Evolutionary conservation across 208 protist species (phyloP), one percentile per base, ranked within the genome.

Genomic region (Acanthamoeba divionensis): DNA sequence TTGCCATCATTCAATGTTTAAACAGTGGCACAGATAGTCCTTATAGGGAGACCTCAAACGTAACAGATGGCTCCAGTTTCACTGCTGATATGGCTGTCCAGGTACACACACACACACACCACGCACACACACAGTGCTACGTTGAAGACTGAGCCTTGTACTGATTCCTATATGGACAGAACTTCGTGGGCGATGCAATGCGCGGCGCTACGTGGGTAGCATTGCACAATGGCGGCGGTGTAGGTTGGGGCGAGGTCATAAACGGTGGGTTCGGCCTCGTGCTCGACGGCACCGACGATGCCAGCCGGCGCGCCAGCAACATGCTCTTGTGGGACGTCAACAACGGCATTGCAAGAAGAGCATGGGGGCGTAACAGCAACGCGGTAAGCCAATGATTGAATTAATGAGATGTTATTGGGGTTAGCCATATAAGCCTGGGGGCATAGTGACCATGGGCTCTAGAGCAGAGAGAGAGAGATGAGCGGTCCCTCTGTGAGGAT

Each of bases 211-310:
- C 96, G 1, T 97, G 95, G 95, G 91, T 97, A 5, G 80, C 96
- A 5, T 48, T 97, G 15, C 96, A 97, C 88, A 97, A 97, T 87
- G 96, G 96, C 47, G 96, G 96, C 71, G 96, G 96, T 33, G 94
- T 93, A 8, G 96, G 96, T 6, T 98, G 95, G 95, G 96, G 96
- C 36, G 93, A 97, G 75, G 95, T 94, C 31, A 96, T 97, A 0
- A 98, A 98, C 77, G 96, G 97, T 60, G 97, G 97, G 48, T 98
- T 98, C 91, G 95, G 96, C 67, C 86, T 98, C 0, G 95, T 98
- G 41, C 66, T 98, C 0, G 96, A 98, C 94, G 97, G 97, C 36
- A 82, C 94, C 12, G 38, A 71, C 31, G 94, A 94, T 10, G 90
- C 95, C 12, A 83, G 82, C 15, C 89, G 91, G 1, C 80, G 92